phyloP scores from a whole-genome alignment of 2,329 filamentous ascomycete genomes.

The Dichotomopilus funicola region DNA sequence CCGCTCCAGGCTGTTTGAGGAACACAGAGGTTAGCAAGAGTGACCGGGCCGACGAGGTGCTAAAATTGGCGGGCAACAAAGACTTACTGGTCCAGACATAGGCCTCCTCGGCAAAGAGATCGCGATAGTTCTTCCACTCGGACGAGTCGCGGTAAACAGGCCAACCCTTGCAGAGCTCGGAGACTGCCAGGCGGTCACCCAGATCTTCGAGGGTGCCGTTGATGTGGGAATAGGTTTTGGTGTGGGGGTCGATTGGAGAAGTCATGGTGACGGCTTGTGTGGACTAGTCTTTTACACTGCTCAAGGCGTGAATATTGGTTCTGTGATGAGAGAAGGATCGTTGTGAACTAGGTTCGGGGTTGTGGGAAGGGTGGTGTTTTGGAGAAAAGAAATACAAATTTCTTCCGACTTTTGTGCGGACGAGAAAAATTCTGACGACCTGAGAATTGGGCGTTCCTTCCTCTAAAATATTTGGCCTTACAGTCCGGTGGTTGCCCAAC shows the following conservation, averaged over 20 bases:
- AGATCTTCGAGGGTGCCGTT: slow-evolving; percentile 38
- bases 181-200: slow-evolving; percentile 39
- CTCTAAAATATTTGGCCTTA: too few species aligned
- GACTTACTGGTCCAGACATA: slow-evolving; percentile 44
- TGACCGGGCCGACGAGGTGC: not conserved
- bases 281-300: not conserved
- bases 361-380: too few species aligned
- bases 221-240: slow-evolving; percentile 35
- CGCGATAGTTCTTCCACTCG: slow-evolving; percentile 47
- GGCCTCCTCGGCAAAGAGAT: slow-evolving; percentile 40
- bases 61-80: not conserved
- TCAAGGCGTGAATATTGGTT: not conserved
- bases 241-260: slow-evolving; percentile 28
- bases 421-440: too few species aligned
- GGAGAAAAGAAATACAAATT: too few species aligned
- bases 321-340: not conserved
- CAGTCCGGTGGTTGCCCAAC: too few species aligned
- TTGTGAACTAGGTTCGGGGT: too few species aligned
- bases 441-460: too few species aligned
- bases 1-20: slow-evolving; percentile 40
- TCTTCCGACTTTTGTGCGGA: too few species aligned
- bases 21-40: not conserved
- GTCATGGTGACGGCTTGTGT: slow-evolving; percentile 23
- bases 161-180: slow-evolving; percentile 49
- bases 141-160: slow-evolving; percentile 47